phyloP scores from a whole-genome alignment of 2,329 filamentous ascomycete genomes.

The Exserohilum turcica region DNA sequence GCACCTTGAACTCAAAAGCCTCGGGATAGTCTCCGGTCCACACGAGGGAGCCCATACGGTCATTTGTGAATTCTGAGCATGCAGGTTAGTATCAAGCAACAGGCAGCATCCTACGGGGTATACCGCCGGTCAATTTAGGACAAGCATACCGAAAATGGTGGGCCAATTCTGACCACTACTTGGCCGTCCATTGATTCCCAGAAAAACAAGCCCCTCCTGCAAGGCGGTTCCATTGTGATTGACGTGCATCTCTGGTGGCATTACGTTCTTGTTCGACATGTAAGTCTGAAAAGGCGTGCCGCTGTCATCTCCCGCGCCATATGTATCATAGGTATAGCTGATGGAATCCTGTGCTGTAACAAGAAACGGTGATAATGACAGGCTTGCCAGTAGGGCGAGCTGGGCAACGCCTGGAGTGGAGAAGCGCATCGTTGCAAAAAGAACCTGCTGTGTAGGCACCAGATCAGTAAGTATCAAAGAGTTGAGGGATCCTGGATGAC shows the following conservation, averaged over 20 bases:
- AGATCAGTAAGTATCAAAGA: neutral
- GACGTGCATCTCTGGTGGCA: slow-evolving; percentile 24
- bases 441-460: neutral
- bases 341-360: slow-evolving; percentile 21
- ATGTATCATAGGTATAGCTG: slow-evolving; percentile 20
- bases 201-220: slow-evolving; percentile 21
- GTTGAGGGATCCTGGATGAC: neutral
- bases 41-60: slow-evolving; percentile 24
- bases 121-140: too few species aligned
- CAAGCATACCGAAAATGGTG: slow-evolving; percentile 19
- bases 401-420: neutral
- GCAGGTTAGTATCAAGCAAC: neutral
- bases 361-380: slow-evolving; percentile 1
- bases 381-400: neutral
- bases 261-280: slow-evolving; percentile 19
- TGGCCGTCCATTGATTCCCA: slow-evolving; percentile 22
- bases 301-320: slow-evolving; percentile 11
- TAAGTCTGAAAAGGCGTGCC: slow-evolving; percentile 25
- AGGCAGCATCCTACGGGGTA: too few species aligned
- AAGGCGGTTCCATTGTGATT: slow-evolving; percentile 17
- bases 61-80: slow-evolving; percentile 17
- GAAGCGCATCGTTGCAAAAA: neutral
- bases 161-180: slow-evolving; percentile 26
- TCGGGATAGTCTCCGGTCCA: slow-evolving; percentile 27
- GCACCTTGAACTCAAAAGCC: slow-evolving; percentile 27